Evolutionary conservation across 371 early-diverging fungal genomes (phyloP), one percentile per base, ranked within the genome.

Genomic region (Rhizomucor pusillus): DNA sequence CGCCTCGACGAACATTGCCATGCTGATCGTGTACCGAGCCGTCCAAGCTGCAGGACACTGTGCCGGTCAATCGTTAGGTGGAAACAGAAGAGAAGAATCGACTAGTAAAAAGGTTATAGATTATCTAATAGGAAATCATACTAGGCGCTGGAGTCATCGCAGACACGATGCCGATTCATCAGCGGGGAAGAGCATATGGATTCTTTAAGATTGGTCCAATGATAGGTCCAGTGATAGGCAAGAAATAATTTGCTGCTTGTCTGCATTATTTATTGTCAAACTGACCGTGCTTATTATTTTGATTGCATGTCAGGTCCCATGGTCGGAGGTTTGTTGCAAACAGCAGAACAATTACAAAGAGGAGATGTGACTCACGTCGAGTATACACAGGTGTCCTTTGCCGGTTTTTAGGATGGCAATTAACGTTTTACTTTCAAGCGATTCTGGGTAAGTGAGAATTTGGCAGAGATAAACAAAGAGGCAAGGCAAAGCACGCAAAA

Each of bases 11-110:
- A 79, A 56, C 18, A 67, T 84, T 22, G 63, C 63, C 0, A 56
- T 79, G 46, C 64, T 90, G 13, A 75, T 85, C 24, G 60, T 73
- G 2, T 84, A 86, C 43, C 86, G 91, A 0, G 64, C 80, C 5
- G 54, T 90, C 23, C 91, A 90, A 63, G 67, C 87, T 10, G 66
- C 72, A 22, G 89, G 89, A 5, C 58, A 84, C 1, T 81, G 84
- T 19, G 83, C 87, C 7, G 83, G 81, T 11, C 71, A 79, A 43
- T 72, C 84, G 12, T 69, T 89, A 6, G 87, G 88, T 14, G 78
- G n/a, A 82, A 51, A 9, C 34, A 5, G 34, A 18, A 25, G 22
- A 20, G 16, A 25, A n/a, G 33, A 25, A n/a, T n/a, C n/a, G n/a
- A n/a, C n/a, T n/a, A 48, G 34, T 23, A 20, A 52, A 52, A 43